Conservation (phyloP, 1,139 yeast species). For the Taphrina flavorubra region DNA sequence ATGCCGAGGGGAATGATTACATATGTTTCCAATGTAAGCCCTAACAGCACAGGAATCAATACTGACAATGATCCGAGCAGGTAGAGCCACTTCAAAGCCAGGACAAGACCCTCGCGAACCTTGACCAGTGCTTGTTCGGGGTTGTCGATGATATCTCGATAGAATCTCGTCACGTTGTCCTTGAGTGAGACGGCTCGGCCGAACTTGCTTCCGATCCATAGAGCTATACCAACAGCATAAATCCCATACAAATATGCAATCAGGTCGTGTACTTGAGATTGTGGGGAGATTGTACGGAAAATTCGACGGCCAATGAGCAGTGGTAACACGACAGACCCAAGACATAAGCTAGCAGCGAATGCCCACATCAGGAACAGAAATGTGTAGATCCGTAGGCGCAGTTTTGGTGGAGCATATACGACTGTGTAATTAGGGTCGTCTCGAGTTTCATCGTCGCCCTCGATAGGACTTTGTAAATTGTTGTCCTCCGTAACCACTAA, state of each 20-base stretch:
- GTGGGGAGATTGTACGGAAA: slow-evolving; percentile 6
- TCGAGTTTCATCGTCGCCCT: slow-evolving; percentile 55
- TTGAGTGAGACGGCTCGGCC: background rate
- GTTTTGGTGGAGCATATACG: slow-evolving; percentile 85
- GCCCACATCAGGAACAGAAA: slow-evolving; percentile 71
- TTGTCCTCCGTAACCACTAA: slow-evolving; percentile 85
- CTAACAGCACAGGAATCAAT: slow-evolving; percentile 12
- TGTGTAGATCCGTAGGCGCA: slow-evolving; percentile 63
- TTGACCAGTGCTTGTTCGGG: background rate
- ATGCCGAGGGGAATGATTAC: slow-evolving; percentile 39
- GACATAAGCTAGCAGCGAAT: slow-evolving; percentile 60
- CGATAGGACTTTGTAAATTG: slow-evolving; percentile 59
- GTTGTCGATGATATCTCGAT: background rate
- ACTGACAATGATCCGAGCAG: slow-evolving; percentile 19
- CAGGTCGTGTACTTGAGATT: slow-evolving; percentile 22
- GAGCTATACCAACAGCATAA: background rate
- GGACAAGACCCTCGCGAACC: background rate
- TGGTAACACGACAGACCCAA: slow-evolving; percentile 15
- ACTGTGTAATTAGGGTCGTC: slow-evolving; percentile 63
- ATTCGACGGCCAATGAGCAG: slow-evolving; percentile 25
- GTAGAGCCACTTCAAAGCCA: slow-evolving; percentile 21
- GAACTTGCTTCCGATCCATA: slow-evolving; percentile 5
- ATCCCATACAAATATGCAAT: slow-evolving; percentile 20
- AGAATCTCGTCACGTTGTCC: background rate
- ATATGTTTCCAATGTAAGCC: slow-evolving; percentile 27